phyloP scores from a whole-genome alignment of 1,284 basidiomycete genomes.

The Anthracocystis panici-leucophaei region DNA sequence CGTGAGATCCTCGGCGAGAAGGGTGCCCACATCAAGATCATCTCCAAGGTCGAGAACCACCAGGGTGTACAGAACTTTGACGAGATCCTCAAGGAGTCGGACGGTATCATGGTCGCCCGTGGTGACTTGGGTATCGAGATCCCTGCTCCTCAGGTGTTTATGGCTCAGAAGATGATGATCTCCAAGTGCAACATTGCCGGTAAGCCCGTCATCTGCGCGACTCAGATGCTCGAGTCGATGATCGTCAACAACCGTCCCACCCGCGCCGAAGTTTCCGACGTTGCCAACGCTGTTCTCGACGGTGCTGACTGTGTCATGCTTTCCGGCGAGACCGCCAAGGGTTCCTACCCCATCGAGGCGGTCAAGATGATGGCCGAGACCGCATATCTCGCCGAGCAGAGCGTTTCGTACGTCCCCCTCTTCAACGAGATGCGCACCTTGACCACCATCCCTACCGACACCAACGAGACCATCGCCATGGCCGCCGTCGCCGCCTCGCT shows the following conservation, averaged over 20 bases:
- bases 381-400: constrained; percentile 68
- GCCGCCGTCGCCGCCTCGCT: constrained; percentile 67
- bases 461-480: constrained; percentile 68
- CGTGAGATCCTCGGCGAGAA: constrained; percentile 68
- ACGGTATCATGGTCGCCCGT: constrained; percentile 70
- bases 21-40: constrained; percentile 69
- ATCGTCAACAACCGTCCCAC: constrained; percentile 68
- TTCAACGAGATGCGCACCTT: constrained; percentile 73
- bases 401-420: constrained; percentile 66
- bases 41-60: constrained; percentile 70
- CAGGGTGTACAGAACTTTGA: constrained; percentile 70
- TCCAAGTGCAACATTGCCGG: constrained; percentile 70
- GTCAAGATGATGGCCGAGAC: constrained; percentile 70
- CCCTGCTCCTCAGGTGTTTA: constrained; percentile 74
- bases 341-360: constrained; percentile 71
- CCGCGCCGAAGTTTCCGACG: constrained; percentile 69
- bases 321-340: constrained; percentile 69
- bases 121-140: constrained; percentile 70
- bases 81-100: constrained; percentile 69
- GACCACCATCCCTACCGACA: constrained; percentile 65
- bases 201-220: constrained; percentile 96
- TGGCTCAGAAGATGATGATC: constrained; percentile 70
- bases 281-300: constrained; percentile 69
- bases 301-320: constrained; percentile 70
- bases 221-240: constrained; percentile 96